Evolutionary conservation across 306 rosid species (phyloP).

Genomic region (Ceratonia siliqua): DNA sequence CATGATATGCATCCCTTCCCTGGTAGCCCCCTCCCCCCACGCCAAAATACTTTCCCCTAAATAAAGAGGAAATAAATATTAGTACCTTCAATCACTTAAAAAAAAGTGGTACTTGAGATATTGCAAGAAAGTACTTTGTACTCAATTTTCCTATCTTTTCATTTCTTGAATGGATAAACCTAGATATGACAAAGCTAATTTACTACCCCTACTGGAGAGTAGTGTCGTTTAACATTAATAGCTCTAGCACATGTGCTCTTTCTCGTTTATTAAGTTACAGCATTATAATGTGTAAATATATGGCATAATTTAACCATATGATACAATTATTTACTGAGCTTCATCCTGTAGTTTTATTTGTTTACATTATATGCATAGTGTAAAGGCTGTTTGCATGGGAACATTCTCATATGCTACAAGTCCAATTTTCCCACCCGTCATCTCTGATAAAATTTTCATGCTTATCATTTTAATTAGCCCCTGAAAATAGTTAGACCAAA

Average conservation of each 20-base stretch:
- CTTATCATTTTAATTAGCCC: background rate
- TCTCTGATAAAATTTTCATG: background rate
- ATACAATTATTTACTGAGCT: background rate
- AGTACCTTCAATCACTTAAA: background rate
- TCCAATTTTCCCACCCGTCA: background rate
- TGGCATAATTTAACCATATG: background rate
- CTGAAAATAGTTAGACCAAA: slow-evolving; percentile 13
- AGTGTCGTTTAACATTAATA: background rate
- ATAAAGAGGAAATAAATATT: no score
- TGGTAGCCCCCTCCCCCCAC: no score
- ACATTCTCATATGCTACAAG: background rate
- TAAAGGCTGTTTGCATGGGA: background rate
- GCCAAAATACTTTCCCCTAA: no score
- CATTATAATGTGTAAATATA: background rate
- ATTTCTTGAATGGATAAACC: background rate
- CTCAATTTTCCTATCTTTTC: background rate
- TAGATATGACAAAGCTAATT: background rate
- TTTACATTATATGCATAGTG: slow-evolving; percentile 2
- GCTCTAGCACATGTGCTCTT: background rate
- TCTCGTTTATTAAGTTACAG: background rate
- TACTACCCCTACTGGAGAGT: background rate
- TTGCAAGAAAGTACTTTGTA: background rate
- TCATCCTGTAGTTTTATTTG: background rate
- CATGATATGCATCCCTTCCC: no score
- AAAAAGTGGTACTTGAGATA: background rate